Evolutionary conservation across 257 asterid genomes (phyloP).

Genomic region (Echium plantagineum): DNA sequence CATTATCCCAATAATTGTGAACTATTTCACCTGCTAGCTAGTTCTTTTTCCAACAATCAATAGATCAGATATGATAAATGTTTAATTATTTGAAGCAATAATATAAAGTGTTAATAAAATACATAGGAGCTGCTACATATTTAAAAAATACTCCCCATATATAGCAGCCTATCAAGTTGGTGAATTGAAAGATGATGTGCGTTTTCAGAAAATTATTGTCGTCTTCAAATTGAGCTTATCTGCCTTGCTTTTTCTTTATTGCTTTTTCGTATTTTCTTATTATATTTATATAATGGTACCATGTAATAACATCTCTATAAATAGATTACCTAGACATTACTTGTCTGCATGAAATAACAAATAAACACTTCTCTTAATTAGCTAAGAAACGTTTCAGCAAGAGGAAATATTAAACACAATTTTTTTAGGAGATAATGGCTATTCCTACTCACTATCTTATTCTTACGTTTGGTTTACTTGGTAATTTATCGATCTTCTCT

Average conservation of each 20-base stretch:
- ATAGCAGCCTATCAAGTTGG: not conserved
- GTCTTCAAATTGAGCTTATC: not conserved
- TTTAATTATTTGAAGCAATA: no score
- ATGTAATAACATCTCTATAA: not conserved
- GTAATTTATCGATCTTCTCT: not conserved
- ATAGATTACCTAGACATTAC: not conserved
- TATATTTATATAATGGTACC: not conserved
- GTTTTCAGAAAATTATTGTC: not conserved
- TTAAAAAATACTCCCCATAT: no score
- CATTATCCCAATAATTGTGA: not conserved
- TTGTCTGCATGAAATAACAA: not conserved
- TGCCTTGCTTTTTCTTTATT: not conserved
- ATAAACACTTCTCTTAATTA: no score
- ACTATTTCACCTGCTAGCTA: not conserved
- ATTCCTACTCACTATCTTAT: not conserved
- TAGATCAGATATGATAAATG: no score
- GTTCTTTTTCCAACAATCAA: no score
- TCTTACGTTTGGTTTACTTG: not conserved
- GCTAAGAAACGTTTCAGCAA: not conserved
- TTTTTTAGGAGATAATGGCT: not conserved
- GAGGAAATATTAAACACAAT: not conserved
- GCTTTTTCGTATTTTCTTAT: not conserved
- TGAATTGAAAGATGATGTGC: not conserved
- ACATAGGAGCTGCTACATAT: no score
- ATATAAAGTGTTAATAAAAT: no score